Evolutionary conservation across 2,329 filamentous ascomycete species (phyloP), one percentile per base, ranked within the genome.

Genomic region (Penicillium oxalicum): DNA sequence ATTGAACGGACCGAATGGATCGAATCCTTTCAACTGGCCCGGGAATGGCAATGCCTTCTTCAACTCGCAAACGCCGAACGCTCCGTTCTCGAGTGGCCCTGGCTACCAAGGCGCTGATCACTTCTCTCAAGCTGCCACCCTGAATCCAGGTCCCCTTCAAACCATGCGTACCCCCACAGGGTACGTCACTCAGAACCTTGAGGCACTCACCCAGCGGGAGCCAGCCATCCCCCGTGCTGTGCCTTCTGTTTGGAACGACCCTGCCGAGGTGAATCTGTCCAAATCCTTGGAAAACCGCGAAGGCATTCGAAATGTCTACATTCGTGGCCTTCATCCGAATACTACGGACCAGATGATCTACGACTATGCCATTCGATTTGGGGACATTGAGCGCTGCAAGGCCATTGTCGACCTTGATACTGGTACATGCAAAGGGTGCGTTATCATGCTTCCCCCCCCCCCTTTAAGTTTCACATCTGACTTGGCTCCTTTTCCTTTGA

Each of bases 271-370:
- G 77, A 91, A 87, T 37, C 81, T 97, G 27, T 91, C 95, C 55
- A 91, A 95, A 70, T 95, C 91, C 64, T 77, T 98, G 42, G 88
- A 95, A 72, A 97, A 97, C 63, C 87, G 90, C 50, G 93, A 87
- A 41, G 91, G 91, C 39, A 95, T 97, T 65, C 93, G 90, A 55
- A 98, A 98, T 63, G 91, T 98, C 56, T 98, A 98, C 75, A 96
- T 98, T 56, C 88, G 93, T 52, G 94, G 94, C 13, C 84, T 98
- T 54, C 87, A 95, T 55, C 91, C 93, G 0, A 91, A 94, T 61
- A 98, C 91, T 0, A 93, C 94, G 42, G 93, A 98, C 63, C 87
- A 94, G 43, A 85, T 94, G 65, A 76, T 98, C 13, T 80, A 87
- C 60, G 77, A 78, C 38, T 97, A 93, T 72, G 86, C 91, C 38